Conservation (phyloP, 257 asterid species). For the Nicotiana knightiana region DNA sequence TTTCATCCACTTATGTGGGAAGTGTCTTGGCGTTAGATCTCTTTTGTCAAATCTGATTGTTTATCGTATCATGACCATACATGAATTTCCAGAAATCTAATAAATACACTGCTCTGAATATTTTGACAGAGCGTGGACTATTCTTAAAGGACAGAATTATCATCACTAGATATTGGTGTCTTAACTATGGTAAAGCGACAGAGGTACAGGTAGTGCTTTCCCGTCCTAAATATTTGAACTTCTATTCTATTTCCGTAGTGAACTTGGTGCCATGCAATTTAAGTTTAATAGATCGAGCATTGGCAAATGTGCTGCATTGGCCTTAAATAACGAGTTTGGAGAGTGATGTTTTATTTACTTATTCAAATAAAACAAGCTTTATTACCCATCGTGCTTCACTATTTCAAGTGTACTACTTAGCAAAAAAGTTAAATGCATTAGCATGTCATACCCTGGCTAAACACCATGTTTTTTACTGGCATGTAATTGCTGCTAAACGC, state of each 20-base stretch:
- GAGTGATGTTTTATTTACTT: background rate
- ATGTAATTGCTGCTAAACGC: background rate
- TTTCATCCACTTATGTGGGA: background rate
- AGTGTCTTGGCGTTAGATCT: background rate
- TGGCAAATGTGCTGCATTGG: background rate
- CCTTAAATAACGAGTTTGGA: background rate
- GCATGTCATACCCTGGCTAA: background rate
- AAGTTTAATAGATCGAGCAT: background rate
- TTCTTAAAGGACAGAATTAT: slow-evolving; percentile 86
- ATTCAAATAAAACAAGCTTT: background rate
- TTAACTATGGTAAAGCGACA: background rate
- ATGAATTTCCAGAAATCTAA: background rate
- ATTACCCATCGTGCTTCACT: background rate
- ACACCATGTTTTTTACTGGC: background rate
- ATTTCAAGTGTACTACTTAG: background rate
- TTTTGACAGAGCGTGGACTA: slow-evolving; percentile 81
- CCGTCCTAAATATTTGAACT: background rate
- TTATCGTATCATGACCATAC: background rate
- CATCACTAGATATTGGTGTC: slow-evolving; percentile 48
- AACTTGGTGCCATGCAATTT: background rate
- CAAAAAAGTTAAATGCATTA: background rate
- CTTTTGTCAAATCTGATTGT: background rate
- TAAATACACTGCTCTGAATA: background rate
- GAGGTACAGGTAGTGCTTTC: background rate
- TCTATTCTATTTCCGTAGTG: background rate